Evolutionary conservation across 108 stramenopile species (phyloP).

Genomic region (Cyclostephanos tholiformis): DNA sequence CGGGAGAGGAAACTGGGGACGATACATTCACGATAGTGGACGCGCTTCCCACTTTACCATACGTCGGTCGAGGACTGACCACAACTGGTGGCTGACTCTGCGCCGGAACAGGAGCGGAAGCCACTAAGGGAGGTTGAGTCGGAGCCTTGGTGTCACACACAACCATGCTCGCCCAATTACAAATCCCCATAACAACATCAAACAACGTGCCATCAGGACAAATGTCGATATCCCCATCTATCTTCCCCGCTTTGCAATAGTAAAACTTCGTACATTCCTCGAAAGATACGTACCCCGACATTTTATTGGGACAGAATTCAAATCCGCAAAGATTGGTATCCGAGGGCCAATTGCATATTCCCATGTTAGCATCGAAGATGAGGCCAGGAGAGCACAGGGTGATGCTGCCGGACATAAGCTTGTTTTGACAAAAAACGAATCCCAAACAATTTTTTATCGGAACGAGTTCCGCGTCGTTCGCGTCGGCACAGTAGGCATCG

Average conservation of each 20-base stretch:
- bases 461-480: constrained; percentile 20
- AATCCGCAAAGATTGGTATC: constrained; percentile 44
- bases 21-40: neutral
- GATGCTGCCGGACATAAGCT: constrained; percentile 30
- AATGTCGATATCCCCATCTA: constrained; percentile 42
- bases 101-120: neutral
- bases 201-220: constrained; percentile 47
- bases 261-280: constrained; percentile 50
- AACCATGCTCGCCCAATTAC: constrained; percentile 40
- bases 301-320: constrained; percentile 41
- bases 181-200: constrained; percentile 30
- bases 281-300: constrained; percentile 28
- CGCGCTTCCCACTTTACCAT: neutral
- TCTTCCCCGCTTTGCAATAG: constrained; percentile 37
- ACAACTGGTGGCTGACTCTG: constrained; percentile 4
- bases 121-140: constrained; percentile 15
- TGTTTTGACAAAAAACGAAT: constrained; percentile 38
- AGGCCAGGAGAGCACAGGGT: constrained; percentile 31
- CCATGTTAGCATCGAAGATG: constrained; percentile 39
- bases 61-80: constrained; percentile 22
- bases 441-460: constrained; percentile 37
- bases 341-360: constrained; percentile 48
- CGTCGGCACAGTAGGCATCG: constrained; percentile 27
- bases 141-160: constrained; percentile 28
- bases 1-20: neutral